Evolutionary conservation across 139 green algal species (phyloP).

Genomic region (Volvox reticuliferus): DNA sequence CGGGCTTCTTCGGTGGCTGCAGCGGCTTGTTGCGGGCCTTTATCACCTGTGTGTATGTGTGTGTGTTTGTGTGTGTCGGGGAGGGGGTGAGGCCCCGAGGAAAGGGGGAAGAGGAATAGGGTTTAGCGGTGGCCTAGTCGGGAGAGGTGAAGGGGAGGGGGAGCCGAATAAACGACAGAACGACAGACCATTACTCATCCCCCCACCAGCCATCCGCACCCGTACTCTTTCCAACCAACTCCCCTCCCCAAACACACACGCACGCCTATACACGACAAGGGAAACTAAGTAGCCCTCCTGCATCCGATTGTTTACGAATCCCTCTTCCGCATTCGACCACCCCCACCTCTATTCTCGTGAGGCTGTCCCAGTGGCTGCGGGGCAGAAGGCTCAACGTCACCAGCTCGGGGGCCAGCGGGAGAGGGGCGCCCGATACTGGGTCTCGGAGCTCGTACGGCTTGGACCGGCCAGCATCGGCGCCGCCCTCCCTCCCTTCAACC

Average conservation of each 20-base stretch:
- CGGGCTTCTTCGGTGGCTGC: slow-evolving; percentile 92
- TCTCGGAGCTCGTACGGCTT: slow-evolving; percentile 54
- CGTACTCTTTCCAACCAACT: no score
- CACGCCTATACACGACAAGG: no score
- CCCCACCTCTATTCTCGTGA: slow-evolving; percentile 86
- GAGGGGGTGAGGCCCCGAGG: slow-evolving; percentile 66
- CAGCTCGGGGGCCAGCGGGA: slow-evolving; percentile 78
- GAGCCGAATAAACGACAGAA: no score
- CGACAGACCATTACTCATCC: no score
- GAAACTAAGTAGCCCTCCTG: no score
- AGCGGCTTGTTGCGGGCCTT: slow-evolving; percentile 93
- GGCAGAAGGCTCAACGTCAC: slow-evolving; percentile 92
- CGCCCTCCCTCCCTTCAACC: neutral
- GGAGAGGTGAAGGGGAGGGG: no score
- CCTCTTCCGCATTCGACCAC: neutral
- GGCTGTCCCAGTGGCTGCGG: slow-evolving; percentile 87
- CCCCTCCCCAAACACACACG: no score
- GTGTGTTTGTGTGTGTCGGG: neutral
- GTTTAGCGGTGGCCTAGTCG: neutral
- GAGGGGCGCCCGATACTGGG: slow-evolving; percentile 62
- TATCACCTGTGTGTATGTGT: slow-evolving; percentile 70
- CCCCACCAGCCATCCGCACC: no score
- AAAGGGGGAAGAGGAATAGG: neutral
- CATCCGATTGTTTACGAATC: no score
- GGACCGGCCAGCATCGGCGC: neutral